phyloP scores from a whole-genome alignment of 106 monocot species.

The Cymbidium sinense region DNA sequence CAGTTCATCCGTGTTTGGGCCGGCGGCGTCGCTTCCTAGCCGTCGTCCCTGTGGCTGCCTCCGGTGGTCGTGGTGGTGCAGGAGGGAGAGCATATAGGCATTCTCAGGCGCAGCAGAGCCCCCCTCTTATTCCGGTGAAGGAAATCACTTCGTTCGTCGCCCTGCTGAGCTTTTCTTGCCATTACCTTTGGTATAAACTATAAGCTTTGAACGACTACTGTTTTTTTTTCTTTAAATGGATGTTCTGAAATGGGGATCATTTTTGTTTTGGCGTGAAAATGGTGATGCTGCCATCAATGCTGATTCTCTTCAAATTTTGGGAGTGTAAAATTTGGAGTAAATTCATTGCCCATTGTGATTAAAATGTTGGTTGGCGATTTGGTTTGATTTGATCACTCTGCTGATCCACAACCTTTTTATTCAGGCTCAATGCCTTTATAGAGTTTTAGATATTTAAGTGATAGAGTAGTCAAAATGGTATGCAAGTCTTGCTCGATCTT shows the following conservation, averaged over 20 bases:
- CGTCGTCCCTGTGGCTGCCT: conserved; percentile 29
- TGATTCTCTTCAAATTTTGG: neutral
- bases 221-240: neutral
- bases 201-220: neutral
- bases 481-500: no score
- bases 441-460: no score
- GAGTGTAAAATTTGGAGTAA: neutral
- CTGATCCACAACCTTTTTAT: no score
- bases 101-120: conserved; percentile 17
- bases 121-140: conserved; percentile 29
- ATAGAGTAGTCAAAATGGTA: no score
- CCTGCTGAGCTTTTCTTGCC: conserved; percentile 56
- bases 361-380: neutral
- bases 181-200: conserved; percentile 56
- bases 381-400: neutral
- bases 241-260: neutral
- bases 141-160: conserved; percentile 39
- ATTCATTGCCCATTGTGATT: neutral
- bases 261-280: neutral
- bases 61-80: conserved; percentile 17
- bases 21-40: neutral
- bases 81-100: conserved; percentile 32
- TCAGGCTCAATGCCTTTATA: no score
- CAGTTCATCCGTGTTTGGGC: neutral
- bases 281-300: neutral